Evolutionary conservation across 2,329 filamentous ascomycete species (phyloP).

Genomic region (Beauveria sp.): DNA sequence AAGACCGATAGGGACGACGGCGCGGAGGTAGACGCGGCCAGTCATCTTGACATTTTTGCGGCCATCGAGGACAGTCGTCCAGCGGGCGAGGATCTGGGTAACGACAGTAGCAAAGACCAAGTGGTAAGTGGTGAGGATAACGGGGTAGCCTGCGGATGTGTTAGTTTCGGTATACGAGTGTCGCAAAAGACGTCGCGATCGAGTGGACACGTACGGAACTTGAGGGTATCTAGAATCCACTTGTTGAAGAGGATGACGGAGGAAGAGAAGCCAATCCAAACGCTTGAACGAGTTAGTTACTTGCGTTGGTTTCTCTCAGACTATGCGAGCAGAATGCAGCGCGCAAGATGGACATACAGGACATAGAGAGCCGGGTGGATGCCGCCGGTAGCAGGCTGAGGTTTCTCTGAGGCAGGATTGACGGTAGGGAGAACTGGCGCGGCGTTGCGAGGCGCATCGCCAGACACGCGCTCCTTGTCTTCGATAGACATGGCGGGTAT

Average conservation of each 20-base stretch:
- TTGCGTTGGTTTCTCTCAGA: neutral
- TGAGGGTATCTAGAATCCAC: constrained; percentile 81
- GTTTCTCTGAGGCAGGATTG: constrained; percentile 69
- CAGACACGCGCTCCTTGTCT: constrained; percentile 12
- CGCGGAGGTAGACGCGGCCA: constrained; percentile 81
- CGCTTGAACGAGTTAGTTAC: constrained; percentile 39
- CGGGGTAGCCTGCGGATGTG: constrained; percentile 49
- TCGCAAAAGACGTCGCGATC: constrained; percentile 70
- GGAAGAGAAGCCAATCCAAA: constrained; percentile 89
- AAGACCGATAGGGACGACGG: constrained; percentile 88
- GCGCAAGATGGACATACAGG: constrained; percentile 37
- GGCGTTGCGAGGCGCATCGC: constrained; percentile 31
- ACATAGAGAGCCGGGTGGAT: constrained; percentile 86
- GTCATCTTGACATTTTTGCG: constrained; percentile 98
- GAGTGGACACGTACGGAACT: constrained; percentile 51
- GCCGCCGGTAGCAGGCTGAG: constrained; percentile 52
- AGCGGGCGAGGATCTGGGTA: constrained; percentile 87
- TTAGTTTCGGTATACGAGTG: constrained; percentile 56
- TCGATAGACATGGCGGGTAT: constrained; percentile 14
- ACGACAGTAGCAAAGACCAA: constrained; percentile 86
- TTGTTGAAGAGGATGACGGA: constrained; percentile 99
- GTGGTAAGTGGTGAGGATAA: constrained; percentile 94
- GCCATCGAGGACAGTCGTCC: constrained; percentile 83
- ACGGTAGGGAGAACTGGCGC: constrained; percentile 67
- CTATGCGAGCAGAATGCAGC: constrained; percentile 9